Percentiles rank a stretch among this genome's conserved stretches.
Conservation (phyloP, 2,329 filamentous ascomycete species). For the Purpureocillium takamizusanense region DNA sequence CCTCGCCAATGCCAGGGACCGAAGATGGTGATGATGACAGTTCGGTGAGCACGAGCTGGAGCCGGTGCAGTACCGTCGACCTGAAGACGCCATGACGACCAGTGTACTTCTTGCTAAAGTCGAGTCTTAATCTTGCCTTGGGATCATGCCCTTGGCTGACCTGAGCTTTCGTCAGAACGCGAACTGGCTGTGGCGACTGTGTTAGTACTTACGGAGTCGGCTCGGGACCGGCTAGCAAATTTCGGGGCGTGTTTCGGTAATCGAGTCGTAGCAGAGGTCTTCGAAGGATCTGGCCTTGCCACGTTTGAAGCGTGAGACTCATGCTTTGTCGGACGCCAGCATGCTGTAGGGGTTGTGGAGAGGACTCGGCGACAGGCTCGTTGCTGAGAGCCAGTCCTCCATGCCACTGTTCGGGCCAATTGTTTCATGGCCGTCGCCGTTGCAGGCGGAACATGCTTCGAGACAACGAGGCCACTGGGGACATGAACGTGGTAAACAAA, state of each 20-base stretch:
- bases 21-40: constrained; percentile 14
- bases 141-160: constrained; percentile 24
- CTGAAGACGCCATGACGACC: constrained; percentile 23
- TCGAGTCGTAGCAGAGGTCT: neutral
- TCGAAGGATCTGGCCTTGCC: neutral
- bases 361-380: constrained; percentile 12
- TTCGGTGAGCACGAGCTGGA: constrained; percentile 23
- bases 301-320: neutral
- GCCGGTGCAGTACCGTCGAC: constrained; percentile 23
- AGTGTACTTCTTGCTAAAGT: constrained; percentile 11
- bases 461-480: too few relatives aligned
- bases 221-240: constrained; percentile 8
- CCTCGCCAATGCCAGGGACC: constrained; percentile 19
- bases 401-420: constrained; percentile 15
- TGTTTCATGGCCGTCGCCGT: constrained; percentile 18
- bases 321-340: neutral
- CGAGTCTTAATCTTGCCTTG: constrained; percentile 19
- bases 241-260: constrained; percentile 3
- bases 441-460: constrained; percentile 2
- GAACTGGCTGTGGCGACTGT: neutral
- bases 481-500: too few relatives aligned
- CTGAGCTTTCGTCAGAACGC: constrained; percentile 8
- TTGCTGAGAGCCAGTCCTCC: constrained; percentile 10
- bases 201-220: constrained; percentile 15
- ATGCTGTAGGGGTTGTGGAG: constrained; percentile 14